Evolutionary conservation across 192 early-diverging fungal species (phyloP).

Genomic region (Backusella luteola): DNA sequence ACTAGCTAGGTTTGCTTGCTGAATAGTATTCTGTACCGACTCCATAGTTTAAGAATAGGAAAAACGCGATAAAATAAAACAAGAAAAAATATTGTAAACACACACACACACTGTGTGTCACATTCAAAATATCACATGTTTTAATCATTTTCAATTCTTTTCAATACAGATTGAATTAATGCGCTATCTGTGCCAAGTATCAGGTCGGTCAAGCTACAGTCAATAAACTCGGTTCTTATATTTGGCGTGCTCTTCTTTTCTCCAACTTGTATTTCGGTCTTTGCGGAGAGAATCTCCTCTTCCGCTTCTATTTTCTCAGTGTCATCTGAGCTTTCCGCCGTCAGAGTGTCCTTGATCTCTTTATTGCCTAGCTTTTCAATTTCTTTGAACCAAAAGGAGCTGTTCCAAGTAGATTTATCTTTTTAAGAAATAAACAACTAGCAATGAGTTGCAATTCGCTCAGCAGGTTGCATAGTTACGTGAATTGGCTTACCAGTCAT

Average conservation of each 20-base stretch:
- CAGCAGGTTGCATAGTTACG: neutral
- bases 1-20: slow-evolving; percentile 31
- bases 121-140: neutral
- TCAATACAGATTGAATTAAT: slow-evolving; percentile 3
- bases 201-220: neutral
- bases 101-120: neutral
- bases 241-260: neutral
- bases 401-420: neutral
- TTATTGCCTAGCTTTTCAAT: neutral
- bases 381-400: neutral
- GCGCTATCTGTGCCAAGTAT: neutral
- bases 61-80: neutral
- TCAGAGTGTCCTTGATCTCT: neutral
- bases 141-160: neutral
- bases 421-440: neutral
- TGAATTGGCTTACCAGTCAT: neutral
- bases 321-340: neutral
- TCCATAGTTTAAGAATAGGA: slow-evolving; percentile 22
- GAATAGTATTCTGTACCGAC: slow-evolving; percentile 21
- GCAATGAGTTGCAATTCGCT: neutral
- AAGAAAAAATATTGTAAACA: neutral
- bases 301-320: neutral
- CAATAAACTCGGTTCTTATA: neutral
- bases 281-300: neutral
- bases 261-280: neutral